Base-by-base conservation (phyloP, 495 filamentous ascomycete species). In the Penicillium taxi region DNA sequence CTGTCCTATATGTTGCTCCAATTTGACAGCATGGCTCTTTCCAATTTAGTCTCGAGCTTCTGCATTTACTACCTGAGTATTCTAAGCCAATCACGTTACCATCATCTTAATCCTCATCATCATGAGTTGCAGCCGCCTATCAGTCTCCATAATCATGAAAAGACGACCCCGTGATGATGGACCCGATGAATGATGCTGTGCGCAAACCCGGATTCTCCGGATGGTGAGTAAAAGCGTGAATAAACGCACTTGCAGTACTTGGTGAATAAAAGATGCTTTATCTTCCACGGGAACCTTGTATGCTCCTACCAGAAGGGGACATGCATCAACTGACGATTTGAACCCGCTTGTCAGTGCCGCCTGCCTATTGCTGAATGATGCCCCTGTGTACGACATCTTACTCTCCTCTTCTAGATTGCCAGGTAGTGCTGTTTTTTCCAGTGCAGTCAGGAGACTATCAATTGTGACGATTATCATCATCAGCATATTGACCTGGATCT, bases 121-220 rank as follows among this genome's bases (percentile, higher is more conserved):
- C 9, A 66, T 42, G 12, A 54, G 16, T 32, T 59, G 56, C 42
- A 66, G 30, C 32, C 56, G 46, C 23, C 48, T 45, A 36, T 66
- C 55, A n/a, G 62, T 63, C 35, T 63, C 60, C 45, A 53, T 51
- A 8, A 66, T 60, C 62, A 67, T 64, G 1, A 54, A 34, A 30
- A 59, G 22, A 22, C 48, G 47, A 3, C 62, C 58, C 4, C 44
- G 37, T 0, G 50, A 49, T 1, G 57, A 44, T 0, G 50, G 42
- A 2, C 39, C 39, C 11, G 50, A 23, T 15, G 54, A 14, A 18
- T 53, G 33, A 17, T 59, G 43, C 35, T 61, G 55, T 35, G 51
- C 52, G 27, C 53, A 60, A 11, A 39, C 21, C 19, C 48, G 48
- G 26, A 61, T 58, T 6, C 48, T 50, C 7, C 56, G 45, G 15